Evolutionary conservation across 176 grass and related monocot genomes (phyloP).

Genomic region (Phragmites australis): DNA sequence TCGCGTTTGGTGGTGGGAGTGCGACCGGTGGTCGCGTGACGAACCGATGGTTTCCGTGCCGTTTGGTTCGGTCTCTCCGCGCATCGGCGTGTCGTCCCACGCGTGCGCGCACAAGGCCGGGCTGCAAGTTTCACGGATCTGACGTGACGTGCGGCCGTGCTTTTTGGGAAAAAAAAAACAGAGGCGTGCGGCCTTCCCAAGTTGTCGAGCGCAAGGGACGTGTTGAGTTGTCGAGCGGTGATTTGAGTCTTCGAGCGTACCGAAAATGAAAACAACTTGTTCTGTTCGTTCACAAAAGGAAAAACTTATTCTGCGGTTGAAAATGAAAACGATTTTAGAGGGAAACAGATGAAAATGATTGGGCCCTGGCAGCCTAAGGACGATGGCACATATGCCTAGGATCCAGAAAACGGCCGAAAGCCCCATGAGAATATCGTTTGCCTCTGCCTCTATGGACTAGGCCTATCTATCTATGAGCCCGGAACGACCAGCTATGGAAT

Average conservation of each 20-base stretch:
- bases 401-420: too few relatives aligned
- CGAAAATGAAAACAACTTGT: background rate
- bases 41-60: background rate
- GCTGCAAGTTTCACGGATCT: background rate
- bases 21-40: background rate
- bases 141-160: background rate
- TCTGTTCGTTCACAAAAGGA: too few relatives aligned
- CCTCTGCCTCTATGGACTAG: too few relatives aligned
- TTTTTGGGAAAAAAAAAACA: background rate
- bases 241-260: background rate
- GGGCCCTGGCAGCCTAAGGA: too few relatives aligned
- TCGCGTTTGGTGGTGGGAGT: background rate
- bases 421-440: too few relatives aligned
- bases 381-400: too few relatives aligned
- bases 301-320: too few relatives aligned
- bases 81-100: background rate
- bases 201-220: background rate
- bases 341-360: too few relatives aligned
- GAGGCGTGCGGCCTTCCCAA: conserved; percentile 5
- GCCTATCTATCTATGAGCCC: too few relatives aligned
- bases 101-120: background rate
- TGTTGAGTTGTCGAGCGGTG: background rate
- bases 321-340: too few relatives aligned
- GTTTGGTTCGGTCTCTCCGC: background rate
- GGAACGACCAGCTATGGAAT: too few relatives aligned